Conservation (phyloP, 2,329 filamentous ascomycete species). For the Aspergillus uvarum region DNA sequence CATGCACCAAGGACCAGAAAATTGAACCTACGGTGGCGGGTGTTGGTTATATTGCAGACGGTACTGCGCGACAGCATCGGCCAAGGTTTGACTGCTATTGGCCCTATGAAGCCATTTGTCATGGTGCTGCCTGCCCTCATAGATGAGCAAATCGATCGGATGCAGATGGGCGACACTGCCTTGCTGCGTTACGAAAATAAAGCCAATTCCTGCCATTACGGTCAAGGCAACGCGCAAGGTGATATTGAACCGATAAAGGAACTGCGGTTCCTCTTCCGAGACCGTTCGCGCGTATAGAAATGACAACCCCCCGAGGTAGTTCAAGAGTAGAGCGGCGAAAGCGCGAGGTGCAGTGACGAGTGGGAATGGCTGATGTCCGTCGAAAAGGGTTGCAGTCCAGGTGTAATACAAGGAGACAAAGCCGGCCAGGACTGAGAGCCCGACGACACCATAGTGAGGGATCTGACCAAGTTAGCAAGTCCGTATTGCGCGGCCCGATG, state of each 20-base stretch:
- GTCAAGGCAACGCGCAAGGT: conserved; percentile 40
- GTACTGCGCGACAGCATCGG: conserved; percentile 54
- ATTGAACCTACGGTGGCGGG: conserved; percentile 52
- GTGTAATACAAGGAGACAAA: conserved; percentile 38
- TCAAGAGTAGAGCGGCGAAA: conserved; percentile 32
- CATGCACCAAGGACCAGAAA: background rate
- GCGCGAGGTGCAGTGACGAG: conserved; percentile 29
- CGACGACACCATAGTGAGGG: conserved; percentile 39
- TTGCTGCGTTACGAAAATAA: conserved; percentile 43
- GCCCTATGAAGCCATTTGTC: conserved; percentile 52
- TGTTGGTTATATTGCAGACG: conserved; percentile 52
- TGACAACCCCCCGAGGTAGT: conserved; percentile 30
- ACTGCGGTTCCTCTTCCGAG: conserved; percentile 31
- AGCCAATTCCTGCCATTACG: conserved; percentile 44
- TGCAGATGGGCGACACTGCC: conserved; percentile 47
- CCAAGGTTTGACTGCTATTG: conserved; percentile 48
- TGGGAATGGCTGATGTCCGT: conserved; percentile 35
- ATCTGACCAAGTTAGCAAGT: conserved; percentile 35
- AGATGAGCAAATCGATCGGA: conserved; percentile 57
- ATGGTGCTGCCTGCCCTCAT: conserved; percentile 50
- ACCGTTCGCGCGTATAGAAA: conserved; percentile 29
- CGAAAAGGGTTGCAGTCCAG: conserved; percentile 31
- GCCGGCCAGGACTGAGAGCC: conserved; percentile 39
- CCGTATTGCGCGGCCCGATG: background rate
- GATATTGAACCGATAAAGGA: conserved; percentile 27